phyloP scores from a whole-genome alignment of 2,329 filamentous ascomycete species.

The Botrytis tulipae region DNA sequence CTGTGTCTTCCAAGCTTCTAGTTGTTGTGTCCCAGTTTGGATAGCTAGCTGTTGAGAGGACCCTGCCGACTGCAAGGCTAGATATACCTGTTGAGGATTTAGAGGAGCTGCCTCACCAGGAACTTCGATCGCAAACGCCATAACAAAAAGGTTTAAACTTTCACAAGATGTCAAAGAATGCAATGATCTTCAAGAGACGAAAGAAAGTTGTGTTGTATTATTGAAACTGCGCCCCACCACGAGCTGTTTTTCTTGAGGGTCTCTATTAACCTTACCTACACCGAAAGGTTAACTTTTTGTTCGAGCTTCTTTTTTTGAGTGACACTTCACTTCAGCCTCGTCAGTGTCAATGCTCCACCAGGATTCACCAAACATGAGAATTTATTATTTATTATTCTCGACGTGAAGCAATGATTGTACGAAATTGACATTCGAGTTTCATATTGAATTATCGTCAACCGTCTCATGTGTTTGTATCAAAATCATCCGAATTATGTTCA shows the following conservation, averaged over 20 bases:
- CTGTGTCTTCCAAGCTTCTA: constrained; percentile 68
- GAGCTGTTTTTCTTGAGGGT: constrained; percentile 17
- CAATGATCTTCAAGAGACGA: background rate
- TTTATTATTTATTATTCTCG: too few species aligned
- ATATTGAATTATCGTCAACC: background rate
- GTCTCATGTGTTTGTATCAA: background rate
- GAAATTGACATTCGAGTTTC: background rate
- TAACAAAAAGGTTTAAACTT: constrained; percentile 38
- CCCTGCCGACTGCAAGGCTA: constrained; percentile 61
- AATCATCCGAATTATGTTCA: background rate
- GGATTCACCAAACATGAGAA: background rate
- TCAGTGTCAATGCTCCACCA: background rate
- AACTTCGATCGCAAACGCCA: constrained; percentile 74
- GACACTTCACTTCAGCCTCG: constrained; percentile 15
- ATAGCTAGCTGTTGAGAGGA: constrained; percentile 63
- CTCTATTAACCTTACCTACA: background rate
- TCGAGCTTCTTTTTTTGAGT: constrained; percentile 10
- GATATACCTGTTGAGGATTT: constrained; percentile 60
- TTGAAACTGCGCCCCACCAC: constrained; percentile 15
- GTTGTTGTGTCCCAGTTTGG: constrained; percentile 64
- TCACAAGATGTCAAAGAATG: background rate
- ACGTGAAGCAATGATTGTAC: constrained; percentile 1
- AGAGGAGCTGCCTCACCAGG: constrained; percentile 77
- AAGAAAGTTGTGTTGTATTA: constrained; percentile 9
- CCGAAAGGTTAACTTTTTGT: constrained; percentile 8